phyloP scores from a whole-genome alignment of 148 eudicot genomes.

The Nepenthes gracilis region DNA sequence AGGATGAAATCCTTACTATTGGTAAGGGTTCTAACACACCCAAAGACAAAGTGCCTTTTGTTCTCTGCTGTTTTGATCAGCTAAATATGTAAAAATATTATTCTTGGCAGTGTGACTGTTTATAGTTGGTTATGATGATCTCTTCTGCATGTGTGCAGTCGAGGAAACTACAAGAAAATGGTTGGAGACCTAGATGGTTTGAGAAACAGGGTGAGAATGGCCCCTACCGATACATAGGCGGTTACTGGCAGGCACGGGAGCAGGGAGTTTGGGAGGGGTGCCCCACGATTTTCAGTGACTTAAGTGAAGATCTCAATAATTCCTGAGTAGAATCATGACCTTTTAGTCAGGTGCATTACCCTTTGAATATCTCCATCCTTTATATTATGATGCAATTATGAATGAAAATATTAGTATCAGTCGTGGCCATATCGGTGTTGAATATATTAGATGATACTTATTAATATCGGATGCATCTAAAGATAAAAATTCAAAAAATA shows the following conservation, averaged over 20 bases:
- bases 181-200: slow-evolving; percentile 92
- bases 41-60: too few relatives aligned
- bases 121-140: background rate
- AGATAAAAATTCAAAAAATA: too few relatives aligned
- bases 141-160: slow-evolving; percentile 31
- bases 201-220: slow-evolving; percentile 52
- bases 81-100: background rate
- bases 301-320: slow-evolving; percentile 26
- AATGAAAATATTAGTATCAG: too few relatives aligned
- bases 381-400: too few relatives aligned
- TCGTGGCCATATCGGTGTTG: too few relatives aligned
- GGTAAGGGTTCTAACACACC: too few relatives aligned
- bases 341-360: background rate
- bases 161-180: slow-evolving; percentile 76
- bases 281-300: slow-evolving; percentile 67
- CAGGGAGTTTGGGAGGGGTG: slow-evolving; percentile 57
- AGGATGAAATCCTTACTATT: too few relatives aligned
- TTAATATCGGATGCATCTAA: background rate
- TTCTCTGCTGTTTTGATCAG: background rate
- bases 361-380: background rate
- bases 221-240: slow-evolving; percentile 50
- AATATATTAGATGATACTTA: too few relatives aligned
- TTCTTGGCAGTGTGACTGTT: background rate
- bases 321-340: slow-evolving; percentile 23
- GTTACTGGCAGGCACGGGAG: slow-evolving; percentile 82